Conservation (phyloP, 768 basidiomycete genomes). For the Coprinopsis strossmayeri region DNA sequence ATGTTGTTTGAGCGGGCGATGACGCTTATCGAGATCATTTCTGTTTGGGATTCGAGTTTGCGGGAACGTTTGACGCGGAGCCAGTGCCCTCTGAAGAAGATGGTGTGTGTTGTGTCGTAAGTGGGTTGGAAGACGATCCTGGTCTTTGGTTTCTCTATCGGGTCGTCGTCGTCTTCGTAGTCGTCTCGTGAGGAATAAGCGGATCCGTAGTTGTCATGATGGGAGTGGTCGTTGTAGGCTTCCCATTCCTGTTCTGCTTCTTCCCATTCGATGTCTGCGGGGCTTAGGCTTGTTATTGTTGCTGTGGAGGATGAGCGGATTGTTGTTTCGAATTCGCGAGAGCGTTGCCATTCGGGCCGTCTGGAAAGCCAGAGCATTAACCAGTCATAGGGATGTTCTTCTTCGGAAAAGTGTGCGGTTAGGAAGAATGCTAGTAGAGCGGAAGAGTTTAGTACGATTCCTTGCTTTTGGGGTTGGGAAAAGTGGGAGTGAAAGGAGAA, state of each 20-base stretch:
- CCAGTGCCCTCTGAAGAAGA: conserved; percentile 83
- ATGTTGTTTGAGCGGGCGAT: conserved; percentile 79
- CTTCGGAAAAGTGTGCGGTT: conserved; percentile 85
- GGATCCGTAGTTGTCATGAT: too few relatives aligned
- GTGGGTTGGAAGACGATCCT: conserved; percentile 87
- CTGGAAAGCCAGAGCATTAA: conserved; percentile 87
- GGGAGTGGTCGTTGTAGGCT: conserved; percentile 2
- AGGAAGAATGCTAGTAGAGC: conserved; percentile 74
- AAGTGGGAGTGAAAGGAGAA: conserved; percentile 11
- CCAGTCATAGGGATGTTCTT: conserved; percentile 89
- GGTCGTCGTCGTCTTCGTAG: conserved; percentile 28
- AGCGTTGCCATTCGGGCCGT: conserved; percentile 81
- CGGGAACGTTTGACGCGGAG: conserved; percentile 65
- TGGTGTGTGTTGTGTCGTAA: conserved; percentile 82
- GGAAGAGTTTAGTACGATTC: conserved; percentile 16
- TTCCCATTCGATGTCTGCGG: conserved; percentile 37
- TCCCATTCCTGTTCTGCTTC: conserved; percentile 17
- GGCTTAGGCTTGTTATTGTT: conserved; percentile 41
- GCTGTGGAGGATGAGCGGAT: conserved; percentile 62
- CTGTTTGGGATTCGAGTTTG: conserved; percentile 46
- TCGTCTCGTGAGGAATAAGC: conserved; percentile 5
- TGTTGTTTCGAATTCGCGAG: conserved; percentile 84
- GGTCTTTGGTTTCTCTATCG: conserved; percentile 56
- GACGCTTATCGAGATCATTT: conserved; percentile 40
- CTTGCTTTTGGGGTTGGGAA: conserved; percentile 5